phyloP scores from a whole-genome alignment of 805 yeast genomes.

The Cyberlindnera xylosilytica region DNA sequence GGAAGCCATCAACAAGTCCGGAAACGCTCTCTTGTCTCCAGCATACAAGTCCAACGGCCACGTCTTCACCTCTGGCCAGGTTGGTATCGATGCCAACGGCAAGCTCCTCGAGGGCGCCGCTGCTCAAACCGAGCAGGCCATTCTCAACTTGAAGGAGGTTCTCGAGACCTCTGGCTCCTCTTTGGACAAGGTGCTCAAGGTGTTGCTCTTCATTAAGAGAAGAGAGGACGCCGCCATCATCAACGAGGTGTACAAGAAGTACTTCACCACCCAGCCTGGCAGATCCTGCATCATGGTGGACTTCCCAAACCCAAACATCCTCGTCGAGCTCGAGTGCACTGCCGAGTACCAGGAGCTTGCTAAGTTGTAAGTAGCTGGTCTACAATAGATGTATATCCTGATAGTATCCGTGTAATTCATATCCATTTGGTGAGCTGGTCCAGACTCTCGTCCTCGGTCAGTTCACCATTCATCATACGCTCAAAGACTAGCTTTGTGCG shows the following conservation, averaged over 20 bases:
- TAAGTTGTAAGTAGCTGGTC: conserved; percentile 11
- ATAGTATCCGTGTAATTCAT: too few relatives aligned
- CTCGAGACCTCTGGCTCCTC: conserved; percentile 45
- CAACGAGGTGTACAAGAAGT: conserved; percentile 44
- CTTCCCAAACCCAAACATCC: conserved; percentile 47
- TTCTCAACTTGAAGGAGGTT: conserved; percentile 40
- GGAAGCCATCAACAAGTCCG: conserved; percentile 31
- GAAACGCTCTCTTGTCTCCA: conserved; percentile 37
- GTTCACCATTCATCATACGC: too few relatives aligned
- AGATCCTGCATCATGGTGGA: conserved; percentile 50
- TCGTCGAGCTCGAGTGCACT: conserved; percentile 51
- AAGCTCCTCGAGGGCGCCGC: conserved; percentile 40
- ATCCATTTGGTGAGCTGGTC: too few relatives aligned
- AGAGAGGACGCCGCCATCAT: conserved; percentile 39
- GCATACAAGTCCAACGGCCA: conserved; percentile 39
- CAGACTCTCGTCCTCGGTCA: too few relatives aligned
- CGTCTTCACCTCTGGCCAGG: conserved; percentile 48
- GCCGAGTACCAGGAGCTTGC: conserved; percentile 29
- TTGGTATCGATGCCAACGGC: conserved; percentile 42
- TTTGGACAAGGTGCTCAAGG: conserved; percentile 45
- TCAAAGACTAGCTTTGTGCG: not conserved
- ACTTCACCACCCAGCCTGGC: conserved; percentile 48
- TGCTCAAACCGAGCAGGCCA: conserved; percentile 43
- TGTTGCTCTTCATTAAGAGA: conserved; percentile 45
- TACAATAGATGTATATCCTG: not conserved